These are phyloP conservation scores for Vitis hybrid DNA, from an alignment of 177 flowering plant species.

Conservation along the genomic window DNA sequence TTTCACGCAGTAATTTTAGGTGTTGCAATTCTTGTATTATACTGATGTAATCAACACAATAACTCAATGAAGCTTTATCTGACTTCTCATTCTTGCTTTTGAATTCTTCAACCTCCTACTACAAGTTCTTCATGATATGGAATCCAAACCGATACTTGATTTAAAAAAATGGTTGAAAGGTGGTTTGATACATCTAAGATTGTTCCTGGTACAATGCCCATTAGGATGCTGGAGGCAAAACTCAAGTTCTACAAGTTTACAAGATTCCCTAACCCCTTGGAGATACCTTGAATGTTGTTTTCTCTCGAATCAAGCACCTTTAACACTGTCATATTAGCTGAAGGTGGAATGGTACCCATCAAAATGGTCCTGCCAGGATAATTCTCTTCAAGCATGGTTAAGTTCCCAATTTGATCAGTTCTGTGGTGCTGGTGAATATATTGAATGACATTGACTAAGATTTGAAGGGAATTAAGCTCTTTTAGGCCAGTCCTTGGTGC, in stretches of 20 bases:
- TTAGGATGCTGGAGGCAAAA: background rate
- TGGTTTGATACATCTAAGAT: slow-evolving; percentile 15
- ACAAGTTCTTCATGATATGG: background rate
- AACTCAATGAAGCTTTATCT: no score
- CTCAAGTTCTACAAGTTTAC: background rate
- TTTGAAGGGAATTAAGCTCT: slow-evolving; percentile 13
- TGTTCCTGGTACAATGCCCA: slow-evolving; percentile 7
- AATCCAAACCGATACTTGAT: background rate
- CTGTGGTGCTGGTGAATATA: slow-evolving; percentile 17
- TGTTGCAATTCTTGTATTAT: no score
- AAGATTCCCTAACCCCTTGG: slow-evolving; percentile 9
- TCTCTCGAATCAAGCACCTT: background rate
- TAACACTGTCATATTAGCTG: background rate
- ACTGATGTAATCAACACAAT: no score
- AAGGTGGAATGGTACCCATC: slow-evolving; percentile 7
- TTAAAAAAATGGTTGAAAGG: background rate
- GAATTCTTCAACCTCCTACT: slow-evolving; percentile 1
- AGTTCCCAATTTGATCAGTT: slow-evolving; percentile 15
- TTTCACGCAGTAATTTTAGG: no score
- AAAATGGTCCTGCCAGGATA: background rate
- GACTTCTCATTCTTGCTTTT: background rate
- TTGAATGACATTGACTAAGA: slow-evolving; percentile 12
- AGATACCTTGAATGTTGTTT: background rate
- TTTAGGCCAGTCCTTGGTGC: slow-evolving; percentile 6
- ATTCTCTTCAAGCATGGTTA: slow-evolving; percentile 11